Evolutionary conservation across 768 basidiomycete species (phyloP).

Genomic region (Termitomyces bulborhizus): DNA sequence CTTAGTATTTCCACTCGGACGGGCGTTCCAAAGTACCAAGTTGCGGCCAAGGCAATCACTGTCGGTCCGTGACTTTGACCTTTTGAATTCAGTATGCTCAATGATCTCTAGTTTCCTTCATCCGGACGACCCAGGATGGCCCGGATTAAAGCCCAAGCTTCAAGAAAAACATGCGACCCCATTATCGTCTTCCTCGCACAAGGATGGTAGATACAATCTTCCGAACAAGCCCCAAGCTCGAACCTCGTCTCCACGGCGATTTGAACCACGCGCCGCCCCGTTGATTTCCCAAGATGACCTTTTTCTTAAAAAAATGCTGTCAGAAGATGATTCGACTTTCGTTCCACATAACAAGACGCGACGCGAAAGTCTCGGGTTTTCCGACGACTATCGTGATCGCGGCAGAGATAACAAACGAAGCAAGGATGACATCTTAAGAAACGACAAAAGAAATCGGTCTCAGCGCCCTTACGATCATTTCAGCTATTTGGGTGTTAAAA

Average conservation of each 20-base stretch:
- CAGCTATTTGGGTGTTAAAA: slow-evolving; percentile 9
- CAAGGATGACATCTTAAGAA: slow-evolving; percentile 1
- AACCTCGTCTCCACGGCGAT: slow-evolving; percentile 6
- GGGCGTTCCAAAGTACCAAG: slow-evolving; percentile 35
- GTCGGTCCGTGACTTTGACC: slow-evolving; percentile 33
- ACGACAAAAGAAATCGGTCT: slow-evolving; percentile 6
- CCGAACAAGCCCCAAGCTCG: slow-evolving; percentile 1
- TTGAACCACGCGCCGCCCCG: slow-evolving; percentile 26
- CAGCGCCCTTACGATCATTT: slow-evolving; percentile 7
- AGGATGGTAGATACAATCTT: slow-evolving; percentile 1
- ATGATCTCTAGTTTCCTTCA: slow-evolving; percentile 35
- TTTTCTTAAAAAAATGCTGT: slow-evolving; percentile 28
- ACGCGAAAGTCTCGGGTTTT: slow-evolving; percentile 2
- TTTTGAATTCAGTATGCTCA: background rate
- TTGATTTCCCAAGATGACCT: slow-evolving; percentile 38
- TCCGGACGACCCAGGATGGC: slow-evolving; percentile 41
- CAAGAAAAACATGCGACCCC: slow-evolving; percentile 10
- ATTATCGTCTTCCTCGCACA: background rate
- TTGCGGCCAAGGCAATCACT: slow-evolving; percentile 41
- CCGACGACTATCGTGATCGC: slow-evolving; percentile 6
- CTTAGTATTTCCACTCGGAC: slow-evolving; percentile 41
- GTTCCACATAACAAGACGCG: background rate
- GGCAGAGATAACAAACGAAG: slow-evolving; percentile 8
- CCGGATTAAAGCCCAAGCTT: slow-evolving; percentile 17
- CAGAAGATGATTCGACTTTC: slow-evolving; percentile 15